These are phyloP conservation scores for Scleroderma bovista DNA, from an alignment of 768 basidiomycete species.

Conservation along the genomic window DNA sequence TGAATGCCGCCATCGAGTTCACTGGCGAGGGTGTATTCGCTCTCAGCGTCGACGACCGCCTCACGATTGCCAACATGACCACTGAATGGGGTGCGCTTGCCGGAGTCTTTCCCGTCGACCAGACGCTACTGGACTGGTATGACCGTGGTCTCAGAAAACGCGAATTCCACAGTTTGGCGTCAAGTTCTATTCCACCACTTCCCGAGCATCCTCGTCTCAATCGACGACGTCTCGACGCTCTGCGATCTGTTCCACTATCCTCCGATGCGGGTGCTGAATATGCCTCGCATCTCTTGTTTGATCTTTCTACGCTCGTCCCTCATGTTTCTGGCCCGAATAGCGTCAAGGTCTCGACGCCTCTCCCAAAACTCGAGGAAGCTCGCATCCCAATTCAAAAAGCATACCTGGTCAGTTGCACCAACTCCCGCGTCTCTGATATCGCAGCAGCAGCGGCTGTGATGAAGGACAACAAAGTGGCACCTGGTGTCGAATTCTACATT, in stretches of 20 bases:
- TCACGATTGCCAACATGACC: slow-evolving; percentile 99
- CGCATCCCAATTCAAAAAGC: slow-evolving; percentile 90
- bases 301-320: slow-evolving; percentile 90
- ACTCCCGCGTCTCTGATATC: slow-evolving; percentile 93
- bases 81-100: slow-evolving; percentile 99
- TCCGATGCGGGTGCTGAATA: slow-evolving; percentile 82
- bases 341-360: slow-evolving; percentile 92
- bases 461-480: slow-evolving; percentile 71
- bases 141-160: slow-evolving; percentile 64
- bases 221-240: slow-evolving; percentile 56
- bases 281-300: slow-evolving; percentile 82
- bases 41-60: slow-evolving; percentile 82
- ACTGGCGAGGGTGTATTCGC: slow-evolving; percentile 79
- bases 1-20: slow-evolving; percentile 97
- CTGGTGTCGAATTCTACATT: slow-evolving; percentile 94
- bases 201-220: slow-evolving; percentile 88
- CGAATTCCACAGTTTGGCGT: slow-evolving; percentile 71
- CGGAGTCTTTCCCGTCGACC: slow-evolving; percentile 92
- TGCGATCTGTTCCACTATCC: slow-evolving; percentile 46
- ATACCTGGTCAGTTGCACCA: slow-evolving; percentile 97
- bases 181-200: slow-evolving; percentile 55
- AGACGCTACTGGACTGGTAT: slow-evolving; percentile 82
- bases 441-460: slow-evolving; percentile 90
- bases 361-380: slow-evolving; percentile 71
- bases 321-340: slow-evolving; percentile 97